Evolutionary conservation across 2,329 filamentous ascomycete genomes (phyloP).

Genomic region (Neopestalotiopsis sp.): DNA sequence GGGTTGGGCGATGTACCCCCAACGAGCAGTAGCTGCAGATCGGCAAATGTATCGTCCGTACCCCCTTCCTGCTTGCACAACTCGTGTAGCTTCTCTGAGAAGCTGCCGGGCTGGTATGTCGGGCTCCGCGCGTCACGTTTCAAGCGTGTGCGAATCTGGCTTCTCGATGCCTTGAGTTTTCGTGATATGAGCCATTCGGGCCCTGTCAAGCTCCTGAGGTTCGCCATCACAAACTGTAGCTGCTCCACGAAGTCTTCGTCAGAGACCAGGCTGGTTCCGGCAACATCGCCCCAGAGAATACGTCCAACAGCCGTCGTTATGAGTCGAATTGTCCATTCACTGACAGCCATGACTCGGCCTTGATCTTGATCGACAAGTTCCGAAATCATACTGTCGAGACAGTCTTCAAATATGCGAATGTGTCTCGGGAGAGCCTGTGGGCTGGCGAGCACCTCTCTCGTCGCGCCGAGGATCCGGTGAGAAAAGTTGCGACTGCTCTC

Average conservation of each 20-base stretch:
- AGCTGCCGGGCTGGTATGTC: neutral
- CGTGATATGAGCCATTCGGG: neutral
- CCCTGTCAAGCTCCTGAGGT: neutral
- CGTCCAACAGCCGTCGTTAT: neutral
- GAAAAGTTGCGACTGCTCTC: neutral
- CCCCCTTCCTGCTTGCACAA: neutral
- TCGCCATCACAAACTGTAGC: neutral
- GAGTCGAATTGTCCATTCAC: neutral
- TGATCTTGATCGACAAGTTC: neutral
- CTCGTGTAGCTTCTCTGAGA: neutral
- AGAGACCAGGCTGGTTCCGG: neutral
- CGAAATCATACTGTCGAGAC: neutral
- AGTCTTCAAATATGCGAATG: neutral
- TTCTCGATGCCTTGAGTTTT: neutral
- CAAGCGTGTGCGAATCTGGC: neutral
- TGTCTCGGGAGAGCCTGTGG: neutral
- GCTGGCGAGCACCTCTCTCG: constrained; percentile 1
- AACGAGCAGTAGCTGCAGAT: neutral
- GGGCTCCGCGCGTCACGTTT: neutral
- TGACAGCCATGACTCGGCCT: neutral
- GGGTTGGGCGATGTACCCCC: neutral
- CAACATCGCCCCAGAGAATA: neutral
- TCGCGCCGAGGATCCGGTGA: neutral
- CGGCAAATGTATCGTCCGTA: neutral
- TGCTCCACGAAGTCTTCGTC: neutral